Evolutionary conservation across 2,329 filamentous ascomycete genomes (phyloP).

Genomic region (Rhinocladiella similis): DNA sequence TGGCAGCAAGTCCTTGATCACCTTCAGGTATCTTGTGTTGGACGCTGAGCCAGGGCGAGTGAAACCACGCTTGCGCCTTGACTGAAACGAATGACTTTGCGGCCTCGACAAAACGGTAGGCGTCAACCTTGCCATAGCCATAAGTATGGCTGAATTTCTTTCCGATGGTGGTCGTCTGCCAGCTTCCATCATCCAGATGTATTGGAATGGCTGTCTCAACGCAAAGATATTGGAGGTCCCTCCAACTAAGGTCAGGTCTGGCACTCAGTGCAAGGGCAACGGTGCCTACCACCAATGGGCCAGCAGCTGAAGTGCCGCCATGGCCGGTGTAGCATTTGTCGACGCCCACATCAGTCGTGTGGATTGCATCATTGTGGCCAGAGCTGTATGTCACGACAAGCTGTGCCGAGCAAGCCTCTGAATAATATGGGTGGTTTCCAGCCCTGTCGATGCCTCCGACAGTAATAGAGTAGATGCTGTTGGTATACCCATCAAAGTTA

Average conservation of each 20-base stretch:
- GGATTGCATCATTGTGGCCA: slow-evolving; percentile 83
- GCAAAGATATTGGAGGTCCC: slow-evolving; percentile 90
- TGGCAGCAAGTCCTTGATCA: slow-evolving; percentile 71
- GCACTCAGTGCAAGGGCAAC: slow-evolving; percentile 84
- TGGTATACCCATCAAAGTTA: slow-evolving; percentile 99
- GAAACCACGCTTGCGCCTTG: slow-evolving; percentile 94
- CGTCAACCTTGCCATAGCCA: slow-evolving; percentile 94
- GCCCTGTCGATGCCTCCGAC: slow-evolving; percentile 89
- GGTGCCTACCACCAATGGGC: slow-evolving; percentile 87
- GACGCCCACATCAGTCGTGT: slow-evolving; percentile 90
- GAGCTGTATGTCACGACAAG: slow-evolving; percentile 96
- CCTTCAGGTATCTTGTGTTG: slow-evolving; percentile 84
- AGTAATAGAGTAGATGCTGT: slow-evolving; percentile 98
- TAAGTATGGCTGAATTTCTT: slow-evolving; percentile 91
- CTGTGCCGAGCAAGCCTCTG: slow-evolving; percentile 92
- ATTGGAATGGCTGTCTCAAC: slow-evolving; percentile 81
- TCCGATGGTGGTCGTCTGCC: slow-evolving; percentile 78
- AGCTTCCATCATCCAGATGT: slow-evolving; percentile 71
- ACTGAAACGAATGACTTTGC: slow-evolving; percentile 84
- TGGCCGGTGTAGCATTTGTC: slow-evolving; percentile 79
- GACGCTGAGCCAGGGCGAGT: slow-evolving; percentile 91
- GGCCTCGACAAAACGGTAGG: slow-evolving; percentile 77
- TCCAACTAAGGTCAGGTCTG: slow-evolving; percentile 85
- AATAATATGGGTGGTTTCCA: slow-evolving; percentile 91
- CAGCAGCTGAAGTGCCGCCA: slow-evolving; percentile 92